Evolutionary conservation across 2,329 filamentous ascomycete genomes (phyloP).

Genomic region (Scopulariopsis brevicaulis): DNA sequence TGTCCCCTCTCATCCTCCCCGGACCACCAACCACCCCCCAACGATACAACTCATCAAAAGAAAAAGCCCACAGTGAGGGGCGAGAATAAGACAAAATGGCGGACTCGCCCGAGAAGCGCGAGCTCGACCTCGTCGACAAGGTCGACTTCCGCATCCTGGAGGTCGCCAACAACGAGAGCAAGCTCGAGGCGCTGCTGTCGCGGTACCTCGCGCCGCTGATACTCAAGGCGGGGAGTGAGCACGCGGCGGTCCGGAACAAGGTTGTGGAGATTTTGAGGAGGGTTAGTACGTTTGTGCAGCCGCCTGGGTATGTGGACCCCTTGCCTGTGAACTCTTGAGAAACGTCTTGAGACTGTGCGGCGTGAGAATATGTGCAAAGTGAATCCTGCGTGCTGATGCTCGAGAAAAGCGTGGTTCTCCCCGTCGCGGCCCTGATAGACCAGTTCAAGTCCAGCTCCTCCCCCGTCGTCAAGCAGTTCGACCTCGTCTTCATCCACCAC

Average conservation of each 20-base stretch:
- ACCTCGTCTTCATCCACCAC: slow-evolving; percentile 81
- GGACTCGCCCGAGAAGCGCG: slow-evolving; percentile 47
- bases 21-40: not conserved
- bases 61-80: not conserved
- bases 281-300: slow-evolving; percentile 42
- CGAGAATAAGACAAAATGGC: slow-evolving; percentile 17
- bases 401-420: slow-evolving; percentile 55
- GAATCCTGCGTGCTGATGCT: not conserved
- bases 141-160: slow-evolving; percentile 73
- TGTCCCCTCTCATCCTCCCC: not conserved
- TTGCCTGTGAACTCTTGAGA: not conserved
- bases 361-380: not conserved
- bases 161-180: slow-evolving; percentile 72
- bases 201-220: slow-evolving; percentile 73
- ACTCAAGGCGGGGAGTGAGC: slow-evolving; percentile 74
- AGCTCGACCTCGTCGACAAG: slow-evolving; percentile 73
- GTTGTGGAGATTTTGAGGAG: slow-evolving; percentile 38
- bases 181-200: slow-evolving; percentile 67
- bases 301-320: slow-evolving; percentile 27
- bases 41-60: not conserved
- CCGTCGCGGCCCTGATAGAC: slow-evolving; percentile 71
- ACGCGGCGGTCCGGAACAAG: slow-evolving; percentile 71
- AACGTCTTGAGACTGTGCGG: not conserved
- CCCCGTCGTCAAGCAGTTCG: slow-evolving; percentile 73
- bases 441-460: slow-evolving; percentile 75